Percentiles rank a stretch among this genome's conserved stretches.
Evolutionary conservation across 331 rosid species (phyloP).

Genomic region (Pyrus hybrid): DNA sequence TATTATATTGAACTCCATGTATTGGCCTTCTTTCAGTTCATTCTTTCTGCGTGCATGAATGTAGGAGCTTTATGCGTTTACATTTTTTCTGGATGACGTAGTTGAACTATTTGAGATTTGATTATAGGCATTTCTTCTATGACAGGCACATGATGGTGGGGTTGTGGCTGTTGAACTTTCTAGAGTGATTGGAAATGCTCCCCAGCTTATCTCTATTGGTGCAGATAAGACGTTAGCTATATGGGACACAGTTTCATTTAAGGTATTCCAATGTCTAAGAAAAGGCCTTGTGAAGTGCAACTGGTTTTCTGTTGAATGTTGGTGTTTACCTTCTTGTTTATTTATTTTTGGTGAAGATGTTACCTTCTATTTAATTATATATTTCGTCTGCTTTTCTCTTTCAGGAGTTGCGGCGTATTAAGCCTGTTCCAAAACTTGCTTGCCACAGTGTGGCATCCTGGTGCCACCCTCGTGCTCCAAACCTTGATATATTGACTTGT

Average conservation of each 20-base stretch:
- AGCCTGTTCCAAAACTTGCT: conserved; percentile 91
- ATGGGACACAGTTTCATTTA: conserved; percentile 95
- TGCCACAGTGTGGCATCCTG: conserved; percentile 99
- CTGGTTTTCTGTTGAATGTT: background rate
- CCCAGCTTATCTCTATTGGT: conserved; percentile 96
- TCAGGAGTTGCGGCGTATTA: conserved; percentile 93
- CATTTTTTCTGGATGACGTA: conserved; percentile 7
- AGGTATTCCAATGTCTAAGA: conserved; percentile 35
- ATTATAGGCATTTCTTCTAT: background rate
- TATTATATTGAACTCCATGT: background rate
- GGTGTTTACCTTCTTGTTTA: background rate
- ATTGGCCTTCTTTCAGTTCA: background rate
- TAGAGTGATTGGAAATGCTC: conserved; percentile 92
- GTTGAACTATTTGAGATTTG: background rate
- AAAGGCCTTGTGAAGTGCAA: conserved; percentile 1
- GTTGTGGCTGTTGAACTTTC: conserved; percentile 98
- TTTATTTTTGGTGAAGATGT: too few species aligned
- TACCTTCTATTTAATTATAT: background rate
- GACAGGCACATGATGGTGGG: conserved; percentile 98
- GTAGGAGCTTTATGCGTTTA: conserved; percentile 1
- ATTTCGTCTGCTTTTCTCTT: conserved; percentile 4
- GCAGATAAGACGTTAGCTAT: conserved; percentile 97
- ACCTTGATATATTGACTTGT: conserved; percentile 93
- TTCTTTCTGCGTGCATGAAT: background rate
- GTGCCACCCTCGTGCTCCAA: conserved; percentile 99